phyloP scores from a whole-genome alignment of 768 basidiomycete species.

The Pulveroboletus sp. region DNA sequence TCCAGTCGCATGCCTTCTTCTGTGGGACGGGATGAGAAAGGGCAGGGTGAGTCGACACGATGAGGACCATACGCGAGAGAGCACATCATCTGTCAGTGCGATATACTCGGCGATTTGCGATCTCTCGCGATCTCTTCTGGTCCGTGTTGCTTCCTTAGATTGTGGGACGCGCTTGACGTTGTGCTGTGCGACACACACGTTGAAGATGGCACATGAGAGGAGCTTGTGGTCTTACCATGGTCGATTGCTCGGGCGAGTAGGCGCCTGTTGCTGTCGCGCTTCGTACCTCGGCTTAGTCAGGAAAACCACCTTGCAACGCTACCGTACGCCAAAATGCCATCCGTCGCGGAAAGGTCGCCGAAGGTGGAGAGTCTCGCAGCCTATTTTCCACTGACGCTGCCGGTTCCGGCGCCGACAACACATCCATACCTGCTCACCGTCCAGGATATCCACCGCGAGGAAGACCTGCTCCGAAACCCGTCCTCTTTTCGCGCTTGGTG shows the following conservation, averaged over 20 bases:
- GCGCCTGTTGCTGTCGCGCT: no score
- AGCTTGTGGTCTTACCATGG: slow-evolving; percentile 24
- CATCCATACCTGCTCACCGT: slow-evolving; percentile 71
- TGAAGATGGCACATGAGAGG: not conserved
- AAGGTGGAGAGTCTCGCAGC: slow-evolving; percentile 50
- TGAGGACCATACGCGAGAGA: slow-evolving; percentile 52
- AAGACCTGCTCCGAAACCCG: slow-evolving; percentile 90
- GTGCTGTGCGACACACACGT: slow-evolving; percentile 45
- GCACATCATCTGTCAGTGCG: slow-evolving; percentile 56
- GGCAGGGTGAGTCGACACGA: no score
- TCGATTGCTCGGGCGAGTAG: no score
- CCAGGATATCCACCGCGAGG: slow-evolving; percentile 82
- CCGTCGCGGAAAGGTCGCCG: slow-evolving; percentile 45
- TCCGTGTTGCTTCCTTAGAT: slow-evolving; percentile 57
- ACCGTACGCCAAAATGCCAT: slow-evolving; percentile 61
- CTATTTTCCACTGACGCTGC: slow-evolving; percentile 80
- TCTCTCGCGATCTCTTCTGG: slow-evolving; percentile 64
- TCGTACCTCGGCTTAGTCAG: no score
- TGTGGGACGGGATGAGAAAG: slow-evolving; percentile 30
- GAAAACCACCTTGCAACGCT: no score
- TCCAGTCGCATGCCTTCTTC: slow-evolving; percentile 70
- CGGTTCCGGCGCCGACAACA: slow-evolving; percentile 76
- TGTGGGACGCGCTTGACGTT: slow-evolving; percentile 62
- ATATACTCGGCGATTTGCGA: slow-evolving; percentile 76
- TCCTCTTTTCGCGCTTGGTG: slow-evolving; percentile 92